Conservation (phyloP, 495 filamentous ascomycete genomes). For the Penicillium herquei region DNA sequence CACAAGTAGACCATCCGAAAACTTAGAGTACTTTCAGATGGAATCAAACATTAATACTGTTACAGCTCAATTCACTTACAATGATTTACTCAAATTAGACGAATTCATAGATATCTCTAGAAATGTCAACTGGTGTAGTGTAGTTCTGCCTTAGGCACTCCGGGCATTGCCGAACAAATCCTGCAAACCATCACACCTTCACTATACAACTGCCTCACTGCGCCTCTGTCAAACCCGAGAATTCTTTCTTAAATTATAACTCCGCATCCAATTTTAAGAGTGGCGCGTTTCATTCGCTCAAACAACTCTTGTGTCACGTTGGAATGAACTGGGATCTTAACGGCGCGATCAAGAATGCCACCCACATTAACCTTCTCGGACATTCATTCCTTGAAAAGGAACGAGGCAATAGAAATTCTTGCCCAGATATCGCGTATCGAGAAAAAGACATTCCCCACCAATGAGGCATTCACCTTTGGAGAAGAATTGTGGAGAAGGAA, state of each 20-base stretch:
- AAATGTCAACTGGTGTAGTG: too few species aligned
- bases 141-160: neutral
- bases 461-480: conserved; percentile 54
- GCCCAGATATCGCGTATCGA: conserved; percentile 48
- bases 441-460: conserved; percentile 57
- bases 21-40: too few species aligned
- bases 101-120: too few species aligned
- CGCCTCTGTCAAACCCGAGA: neutral
- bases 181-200: neutral
- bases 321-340: conserved; percentile 16
- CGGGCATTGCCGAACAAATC: neutral
- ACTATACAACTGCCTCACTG: neutral
- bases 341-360: conserved; percentile 29
- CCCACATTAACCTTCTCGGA: conserved; percentile 35
- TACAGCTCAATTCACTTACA: too few species aligned
- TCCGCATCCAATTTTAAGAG: neutral
- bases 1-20: too few species aligned
- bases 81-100: too few species aligned
- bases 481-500: conserved; percentile 53
- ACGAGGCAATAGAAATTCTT: conserved; percentile 40
- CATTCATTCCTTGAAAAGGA: conserved; percentile 43
- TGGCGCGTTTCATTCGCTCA: neutral
- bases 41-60: too few species aligned
- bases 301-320: neutral
- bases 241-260: neutral